Conservation (phyloP, 176 grass and related monocot species). For the Carex kokanica region DNA sequence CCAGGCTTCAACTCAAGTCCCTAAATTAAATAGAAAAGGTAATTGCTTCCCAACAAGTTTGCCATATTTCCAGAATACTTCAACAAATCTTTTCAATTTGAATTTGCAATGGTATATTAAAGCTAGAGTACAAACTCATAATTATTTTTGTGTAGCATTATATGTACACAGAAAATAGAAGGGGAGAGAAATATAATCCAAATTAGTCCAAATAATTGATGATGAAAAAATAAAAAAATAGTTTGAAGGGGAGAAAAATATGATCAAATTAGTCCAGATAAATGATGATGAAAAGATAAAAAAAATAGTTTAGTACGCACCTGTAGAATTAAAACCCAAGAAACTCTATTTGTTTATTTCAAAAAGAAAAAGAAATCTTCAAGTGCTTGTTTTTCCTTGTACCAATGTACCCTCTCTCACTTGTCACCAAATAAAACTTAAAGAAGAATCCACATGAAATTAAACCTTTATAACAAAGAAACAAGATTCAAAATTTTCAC, state of each 20-base stretch:
- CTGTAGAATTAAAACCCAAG: neutral
- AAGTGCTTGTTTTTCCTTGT: neutral
- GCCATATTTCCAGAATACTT: neutral
- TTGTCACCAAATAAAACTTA: neutral
- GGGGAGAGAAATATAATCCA: neutral
- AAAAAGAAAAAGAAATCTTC: neutral
- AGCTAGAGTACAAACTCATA: neutral
- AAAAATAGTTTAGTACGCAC: neutral
- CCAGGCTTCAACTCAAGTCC: no score
- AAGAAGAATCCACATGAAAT: neutral
- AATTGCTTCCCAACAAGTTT: no score
- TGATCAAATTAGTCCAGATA: neutral
- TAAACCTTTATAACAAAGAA: slow-evolving; percentile 6
- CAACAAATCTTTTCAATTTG: neutral
- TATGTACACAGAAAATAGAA: neutral
- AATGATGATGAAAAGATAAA: neutral
- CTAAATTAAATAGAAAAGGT: no score
- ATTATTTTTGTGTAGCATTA: neutral
- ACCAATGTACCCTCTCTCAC: neutral
- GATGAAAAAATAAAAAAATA: neutral
- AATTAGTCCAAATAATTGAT: neutral
- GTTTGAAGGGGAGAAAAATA: neutral
- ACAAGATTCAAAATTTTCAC: neutral
- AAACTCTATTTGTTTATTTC: neutral
- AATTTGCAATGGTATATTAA: neutral